Conservation (phyloP, 2,329 filamentous ascomycete genomes). For the Botrytis pseudocinerea region DNA sequence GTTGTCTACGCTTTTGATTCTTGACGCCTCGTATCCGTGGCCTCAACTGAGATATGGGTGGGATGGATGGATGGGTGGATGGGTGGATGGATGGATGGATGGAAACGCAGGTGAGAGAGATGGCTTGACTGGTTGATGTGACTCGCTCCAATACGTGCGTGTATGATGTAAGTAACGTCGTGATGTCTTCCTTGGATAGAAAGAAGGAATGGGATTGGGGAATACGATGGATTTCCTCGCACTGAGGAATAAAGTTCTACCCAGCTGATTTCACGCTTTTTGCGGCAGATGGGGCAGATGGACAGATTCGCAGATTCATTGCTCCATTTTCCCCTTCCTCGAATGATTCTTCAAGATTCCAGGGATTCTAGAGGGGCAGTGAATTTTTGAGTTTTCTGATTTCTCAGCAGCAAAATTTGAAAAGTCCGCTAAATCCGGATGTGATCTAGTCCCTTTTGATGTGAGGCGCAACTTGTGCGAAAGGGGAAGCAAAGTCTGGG, state of each 20-base stretch:
- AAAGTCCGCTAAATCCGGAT: constrained; percentile 17
- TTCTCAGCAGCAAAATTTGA: constrained; percentile 15
- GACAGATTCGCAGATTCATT: not conserved
- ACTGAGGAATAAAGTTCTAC: not conserved
- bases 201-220: not conserved
- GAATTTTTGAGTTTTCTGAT: constrained; percentile 10
- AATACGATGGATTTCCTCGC: not conserved
- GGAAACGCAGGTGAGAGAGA: not conserved
- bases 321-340: not conserved
- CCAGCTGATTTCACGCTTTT: not conserved
- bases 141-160: not conserved
- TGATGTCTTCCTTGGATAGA: not conserved
- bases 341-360: constrained; percentile 14
- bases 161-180: not conserved
- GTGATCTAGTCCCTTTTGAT: not conserved
- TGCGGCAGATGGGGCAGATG: not conserved
- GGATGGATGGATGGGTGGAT: not conserved
- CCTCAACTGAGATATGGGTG: not conserved
- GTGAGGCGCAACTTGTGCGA: not conserved
- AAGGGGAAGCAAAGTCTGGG: not conserved
- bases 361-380: constrained; percentile 11
- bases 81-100: not conserved
- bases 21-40: constrained; percentile 12
- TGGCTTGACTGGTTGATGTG: not conserved
- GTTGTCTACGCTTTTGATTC: not conserved